Percentiles rank a stretch among this genome's conserved stretches.
phyloP scores from a whole-genome alignment of 2,329 filamentous ascomycete species.

The Sporothrix dimorphospora region DNA sequence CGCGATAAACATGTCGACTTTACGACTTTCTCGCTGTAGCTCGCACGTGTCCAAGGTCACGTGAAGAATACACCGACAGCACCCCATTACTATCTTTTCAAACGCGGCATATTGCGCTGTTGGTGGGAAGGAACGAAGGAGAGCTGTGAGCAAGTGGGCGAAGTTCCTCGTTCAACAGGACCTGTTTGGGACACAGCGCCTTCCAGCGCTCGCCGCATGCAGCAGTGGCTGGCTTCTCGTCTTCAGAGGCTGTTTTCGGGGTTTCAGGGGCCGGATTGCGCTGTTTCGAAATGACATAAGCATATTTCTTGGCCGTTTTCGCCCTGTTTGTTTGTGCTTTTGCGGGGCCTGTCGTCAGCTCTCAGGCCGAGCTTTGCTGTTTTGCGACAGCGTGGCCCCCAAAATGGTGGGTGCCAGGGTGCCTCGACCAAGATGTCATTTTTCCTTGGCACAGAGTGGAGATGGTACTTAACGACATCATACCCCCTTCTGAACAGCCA shows the following conservation, averaged over 20 bases:
- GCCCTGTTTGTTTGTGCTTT: neutral
- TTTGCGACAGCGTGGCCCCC: neutral
- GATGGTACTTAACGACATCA: slow-evolving; percentile 16
- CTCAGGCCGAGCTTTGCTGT: neutral
- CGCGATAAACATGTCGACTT: too few species aligned
- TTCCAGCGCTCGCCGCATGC: neutral
- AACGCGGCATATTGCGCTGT: too few species aligned
- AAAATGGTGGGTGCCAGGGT: neutral
- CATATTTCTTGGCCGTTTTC: slow-evolving; percentile 4
- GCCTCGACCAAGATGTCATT: slow-evolving; percentile 7
- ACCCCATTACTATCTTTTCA: too few species aligned
- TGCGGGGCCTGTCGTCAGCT: slow-evolving; percentile 2
- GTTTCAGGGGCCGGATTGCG: neutral
- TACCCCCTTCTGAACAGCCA: neutral
- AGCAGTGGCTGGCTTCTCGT: neutral
- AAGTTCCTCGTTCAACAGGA: neutral
- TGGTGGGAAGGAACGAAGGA: too few species aligned
- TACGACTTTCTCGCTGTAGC: too few species aligned
- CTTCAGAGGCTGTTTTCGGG: neutral
- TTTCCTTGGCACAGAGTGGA: slow-evolving; percentile 25
- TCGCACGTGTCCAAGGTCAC: too few species aligned
- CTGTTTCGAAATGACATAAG: slow-evolving; percentile 18
- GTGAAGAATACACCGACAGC: too few species aligned
- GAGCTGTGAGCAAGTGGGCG: too few species aligned
- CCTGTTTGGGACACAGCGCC: neutral